Evolutionary conservation across 2,329 filamentous ascomycete species (phyloP).

Genomic region (Metarhizium humberi): DNA sequence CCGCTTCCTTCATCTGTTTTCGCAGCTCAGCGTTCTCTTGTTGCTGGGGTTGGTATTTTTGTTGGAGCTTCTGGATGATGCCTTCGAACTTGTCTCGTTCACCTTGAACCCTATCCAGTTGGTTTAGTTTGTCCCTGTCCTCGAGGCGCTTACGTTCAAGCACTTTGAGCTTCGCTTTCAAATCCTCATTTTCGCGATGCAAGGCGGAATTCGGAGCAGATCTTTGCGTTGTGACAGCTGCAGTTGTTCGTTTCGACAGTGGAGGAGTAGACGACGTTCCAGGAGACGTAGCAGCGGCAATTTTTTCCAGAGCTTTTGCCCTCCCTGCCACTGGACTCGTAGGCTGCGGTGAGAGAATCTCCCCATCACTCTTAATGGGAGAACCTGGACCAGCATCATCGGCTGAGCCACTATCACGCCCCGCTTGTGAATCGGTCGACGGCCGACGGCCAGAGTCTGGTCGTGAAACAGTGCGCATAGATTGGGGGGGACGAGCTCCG

Average conservation of each 20-base stretch:
- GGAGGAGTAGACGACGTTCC: conserved; percentile 20
- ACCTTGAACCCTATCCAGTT: conserved; percentile 63
- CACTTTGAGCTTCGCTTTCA: conserved; percentile 79
- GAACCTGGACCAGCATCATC: conserved; percentile 28
- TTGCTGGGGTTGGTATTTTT: conserved; percentile 78
- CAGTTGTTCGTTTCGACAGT: conserved; percentile 18
- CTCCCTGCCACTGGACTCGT: conserved; percentile 41
- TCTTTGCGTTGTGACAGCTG: conserved; percentile 18
- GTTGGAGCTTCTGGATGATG: conserved; percentile 84
- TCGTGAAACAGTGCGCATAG: conserved; percentile 26
- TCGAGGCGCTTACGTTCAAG: conserved; percentile 82
- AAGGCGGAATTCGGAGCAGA: conserved; percentile 40
- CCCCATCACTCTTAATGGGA: conserved; percentile 41
- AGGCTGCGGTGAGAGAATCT: conserved; percentile 38
- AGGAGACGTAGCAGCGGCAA: conserved; percentile 30
- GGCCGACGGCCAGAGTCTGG: conserved; percentile 30
- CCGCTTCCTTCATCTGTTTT: conserved; percentile 67
- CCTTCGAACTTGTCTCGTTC: conserved; percentile 71
- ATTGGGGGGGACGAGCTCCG: conserved; percentile 29
- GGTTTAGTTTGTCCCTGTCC: conserved; percentile 76
- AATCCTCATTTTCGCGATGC: conserved; percentile 68
- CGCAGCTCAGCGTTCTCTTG: conserved; percentile 70
- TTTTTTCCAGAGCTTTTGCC: conserved; percentile 42
- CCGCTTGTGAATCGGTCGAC: conserved; percentile 38
- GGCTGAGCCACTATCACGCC: conserved; percentile 27